Evolutionary conservation across 2,329 filamentous ascomycete species (phyloP).

Genomic region (Phialocephala sp.): DNA sequence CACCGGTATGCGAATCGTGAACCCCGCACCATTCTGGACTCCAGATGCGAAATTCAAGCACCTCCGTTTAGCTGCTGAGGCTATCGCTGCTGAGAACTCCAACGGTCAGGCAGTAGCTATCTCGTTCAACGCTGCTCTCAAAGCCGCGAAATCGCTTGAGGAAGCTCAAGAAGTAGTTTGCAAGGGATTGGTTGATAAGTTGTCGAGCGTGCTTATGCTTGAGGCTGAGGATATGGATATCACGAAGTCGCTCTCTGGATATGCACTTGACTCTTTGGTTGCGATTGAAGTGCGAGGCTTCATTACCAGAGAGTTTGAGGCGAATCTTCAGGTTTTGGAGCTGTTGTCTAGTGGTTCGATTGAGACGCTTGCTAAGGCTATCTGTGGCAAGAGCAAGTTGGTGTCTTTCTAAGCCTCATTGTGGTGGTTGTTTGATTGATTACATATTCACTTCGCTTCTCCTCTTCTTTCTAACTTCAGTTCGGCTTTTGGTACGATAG

Average conservation of each 20-base stretch:
- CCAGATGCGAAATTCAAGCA: constrained; percentile 60
- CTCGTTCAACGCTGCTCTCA: constrained; percentile 52
- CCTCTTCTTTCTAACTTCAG: background rate
- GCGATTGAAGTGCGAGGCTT: constrained; percentile 43
- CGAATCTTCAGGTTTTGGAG: constrained; percentile 57
- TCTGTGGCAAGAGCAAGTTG: constrained; percentile 51
- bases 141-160: constrained; percentile 48
- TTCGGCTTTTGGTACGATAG: background rate
- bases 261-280: constrained; percentile 44
- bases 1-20: constrained; percentile 58
- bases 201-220: constrained; percentile 56
- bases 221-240: constrained; percentile 55
- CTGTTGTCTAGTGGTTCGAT: constrained; percentile 58
- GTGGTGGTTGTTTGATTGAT: background rate
- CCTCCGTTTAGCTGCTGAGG: constrained; percentile 47
- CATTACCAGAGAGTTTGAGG: constrained; percentile 49
- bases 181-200: constrained; percentile 53
- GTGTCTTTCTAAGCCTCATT: constrained; percentile 7
- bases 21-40: constrained; percentile 56
- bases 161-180: constrained; percentile 54
- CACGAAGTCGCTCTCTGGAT: constrained; percentile 51
- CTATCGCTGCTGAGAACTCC: constrained; percentile 42
- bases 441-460: background rate
- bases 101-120: constrained; percentile 39
- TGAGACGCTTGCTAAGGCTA: constrained; percentile 53